Base-by-base conservation (phyloP, 441 rosid genomes). In the Adansonia madagascariensis region DNA sequence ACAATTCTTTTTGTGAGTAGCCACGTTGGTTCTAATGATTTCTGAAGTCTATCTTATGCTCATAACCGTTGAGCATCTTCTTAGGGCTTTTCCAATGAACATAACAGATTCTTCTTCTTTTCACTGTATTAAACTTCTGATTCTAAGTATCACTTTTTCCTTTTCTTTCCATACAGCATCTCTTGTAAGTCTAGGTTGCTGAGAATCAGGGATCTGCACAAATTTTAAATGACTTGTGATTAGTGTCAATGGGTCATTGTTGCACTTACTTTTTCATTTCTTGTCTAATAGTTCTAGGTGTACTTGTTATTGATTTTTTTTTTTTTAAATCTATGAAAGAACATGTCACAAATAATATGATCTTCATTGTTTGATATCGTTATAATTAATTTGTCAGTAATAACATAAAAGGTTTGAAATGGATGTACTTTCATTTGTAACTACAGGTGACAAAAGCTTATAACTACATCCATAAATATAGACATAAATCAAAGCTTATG, bases 401-500 rank as follows among this genome's bases (percentile, higher is more conserved):
- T 31, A 14, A 12, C 62, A 57, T 20, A 20, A 27, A 44, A 20
- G n/a, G 17, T 22, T 68, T 68, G 73, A 68, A 47, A 5, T 6
- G 6, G 22, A 68, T 68, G 53, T 35, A 47, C 27, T 17, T 8
- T 17, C 31, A 27, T 47, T 66, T 18, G 72, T 43, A 8, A 8
- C 47, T 83, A 76, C 83, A 92, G 94, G 89, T 83, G 50, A 86
- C 86, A 76, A 94, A 90, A 83, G 86, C 92, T 59, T 92, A 92
- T 77, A 95, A 92, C 82, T 95, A 94, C 83, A 94, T 95, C 71
- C 99, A 95, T 86, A 95, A 90, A 82, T 89, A 91, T 74, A 97
- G 98, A 72, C 83, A 92, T 80, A 95, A 92, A 82, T 92, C 99
- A 22, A 95, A 92, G 89, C 78, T 95, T 81, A 94, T 92, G 95